Evolutionary conservation across 805 yeast genomes (phyloP), one percentile per base, ranked within the genome.

Genomic region (Kluyveromyces lactis): DNA sequence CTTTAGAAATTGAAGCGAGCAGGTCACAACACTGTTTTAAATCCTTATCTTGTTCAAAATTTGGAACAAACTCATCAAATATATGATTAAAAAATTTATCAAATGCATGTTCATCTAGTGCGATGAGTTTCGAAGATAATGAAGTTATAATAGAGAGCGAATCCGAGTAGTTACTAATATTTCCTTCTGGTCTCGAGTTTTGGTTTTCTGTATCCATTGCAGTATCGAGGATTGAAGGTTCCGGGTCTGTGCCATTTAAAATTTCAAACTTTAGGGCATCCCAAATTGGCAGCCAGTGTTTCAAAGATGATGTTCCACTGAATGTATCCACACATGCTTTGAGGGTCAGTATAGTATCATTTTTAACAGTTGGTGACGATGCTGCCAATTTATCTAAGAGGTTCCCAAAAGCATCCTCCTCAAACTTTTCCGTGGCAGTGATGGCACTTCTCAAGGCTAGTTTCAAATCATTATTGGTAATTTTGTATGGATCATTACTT

Each of bases 231-330:
- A 17, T 15, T 3, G 29, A 24, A 8, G 37, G 30, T 26, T 34
- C 37, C n/a, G 27, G 30, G 24, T 70, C 75, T n/a, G 82, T 85
- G 31, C 79, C 80, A 56, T 90, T 95, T 41, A 90, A 64, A n/a
- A 90, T 71, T 58, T 90, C 96, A 56, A 76, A 87, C 56, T 90
- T 90, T 38, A 90, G 64, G 0, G 95, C 85, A 49, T 84, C 82
- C 95, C 95, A 92, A 4, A 90, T 54, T 1, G 80, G 72, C 6
- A 72, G 55, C 89, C 95, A 89, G 54, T 75, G 71, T 9, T 69
- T 69, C 23, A 70, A 62, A 8, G 83, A 58, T 0, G 75, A 67
- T 4, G 66, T 68, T 0, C 60, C 50, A 0, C 73, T 66, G 52
- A 81, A 85, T 4, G 58, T 61, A 11, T 66, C 58, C 7, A 85